phyloP scores from a whole-genome alignment of 371 early-diverging fungal genomes.

The Lichtheimia ornata region DNA sequence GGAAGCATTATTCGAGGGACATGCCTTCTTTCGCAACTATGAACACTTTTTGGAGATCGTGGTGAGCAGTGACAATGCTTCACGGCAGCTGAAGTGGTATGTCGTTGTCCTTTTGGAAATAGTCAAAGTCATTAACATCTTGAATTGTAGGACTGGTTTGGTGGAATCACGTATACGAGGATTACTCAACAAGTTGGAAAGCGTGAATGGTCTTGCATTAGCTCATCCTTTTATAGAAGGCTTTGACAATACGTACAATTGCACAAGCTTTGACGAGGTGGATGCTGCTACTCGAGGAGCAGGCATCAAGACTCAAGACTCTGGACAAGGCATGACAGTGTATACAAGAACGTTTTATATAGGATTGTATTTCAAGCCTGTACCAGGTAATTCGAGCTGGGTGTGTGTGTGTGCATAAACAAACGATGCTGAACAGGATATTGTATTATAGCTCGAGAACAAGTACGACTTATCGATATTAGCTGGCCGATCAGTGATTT shows the following conservation, averaged over 20 bases:
- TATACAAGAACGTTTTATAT: slow-evolving; percentile 90
- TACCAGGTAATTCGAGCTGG: slow-evolving; percentile 42
- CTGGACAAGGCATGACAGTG: slow-evolving; percentile 27
- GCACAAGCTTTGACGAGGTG: slow-evolving; percentile 64
- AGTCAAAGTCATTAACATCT: neutral
- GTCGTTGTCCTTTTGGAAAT: neutral
- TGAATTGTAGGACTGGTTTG: slow-evolving; percentile 62
- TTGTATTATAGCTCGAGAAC: slow-evolving; percentile 3
- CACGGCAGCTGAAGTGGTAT: slow-evolving; percentile 72
- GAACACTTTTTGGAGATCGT: slow-evolving; percentile 94
- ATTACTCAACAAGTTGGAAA: slow-evolving; percentile 87
- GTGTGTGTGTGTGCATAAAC: neutral
- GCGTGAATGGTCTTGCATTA: slow-evolving; percentile 70
- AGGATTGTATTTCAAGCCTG: slow-evolving; percentile 69
- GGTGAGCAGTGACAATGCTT: slow-evolving; percentile 72
- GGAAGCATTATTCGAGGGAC: slow-evolving; percentile 76
- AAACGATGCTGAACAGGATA: neutral
- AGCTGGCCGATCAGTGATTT: slow-evolving; percentile 11
- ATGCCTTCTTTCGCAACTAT: slow-evolving; percentile 91
- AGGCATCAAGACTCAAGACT: slow-evolving; percentile 34
- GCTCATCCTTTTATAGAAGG: slow-evolving; percentile 94
- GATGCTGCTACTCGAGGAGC: slow-evolving; percentile 67
- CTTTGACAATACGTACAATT: slow-evolving; percentile 70
- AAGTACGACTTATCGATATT: slow-evolving; percentile 8
- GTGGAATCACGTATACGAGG: slow-evolving; percentile 95